These are phyloP conservation scores for Cytospora piceicola DNA, from an alignment of 2,329 filamentous ascomycete species.

Conservation along the genomic window DNA sequence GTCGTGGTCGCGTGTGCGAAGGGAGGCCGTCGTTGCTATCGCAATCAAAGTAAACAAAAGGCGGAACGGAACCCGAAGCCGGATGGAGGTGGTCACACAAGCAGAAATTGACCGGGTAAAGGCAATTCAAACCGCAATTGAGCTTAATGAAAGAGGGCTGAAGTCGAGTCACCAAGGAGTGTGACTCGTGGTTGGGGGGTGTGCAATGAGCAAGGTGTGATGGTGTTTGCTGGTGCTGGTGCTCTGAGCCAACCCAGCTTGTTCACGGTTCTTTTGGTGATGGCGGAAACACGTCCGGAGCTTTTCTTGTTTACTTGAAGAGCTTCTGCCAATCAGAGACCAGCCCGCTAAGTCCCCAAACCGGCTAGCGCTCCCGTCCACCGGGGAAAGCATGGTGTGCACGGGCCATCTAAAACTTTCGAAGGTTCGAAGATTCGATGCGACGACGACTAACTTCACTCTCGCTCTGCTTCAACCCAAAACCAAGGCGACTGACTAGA, in stretches of 20 bases:
- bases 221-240: slow-evolving; percentile 2
- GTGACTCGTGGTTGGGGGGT: slow-evolving; percentile 7
- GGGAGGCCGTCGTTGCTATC: slow-evolving; percentile 2
- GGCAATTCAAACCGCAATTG: neutral
- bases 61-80: neutral
- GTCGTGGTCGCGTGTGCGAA: slow-evolving; percentile 4
- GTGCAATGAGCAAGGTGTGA: neutral
- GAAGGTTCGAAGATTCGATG: slow-evolving; percentile 1
- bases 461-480: neutral
- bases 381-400: slow-evolving; percentile 3
- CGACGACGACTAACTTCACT: neutral
- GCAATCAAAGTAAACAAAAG: slow-evolving; percentile 24
- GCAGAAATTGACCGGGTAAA: slow-evolving; percentile 6
- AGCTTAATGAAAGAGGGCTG: neutral
- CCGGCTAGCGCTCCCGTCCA: neutral
- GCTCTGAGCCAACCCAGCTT: neutral
- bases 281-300: slow-evolving; percentile 15
- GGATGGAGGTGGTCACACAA: neutral
- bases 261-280: slow-evolving; percentile 13
- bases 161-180: slow-evolving; percentile 4
- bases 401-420: slow-evolving; percentile 29
- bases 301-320: slow-evolving; percentile 29
- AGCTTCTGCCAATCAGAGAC: slow-evolving; percentile 28
- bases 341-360: neutral
- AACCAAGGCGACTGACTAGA: neutral